Percentiles rank a stretch among this genome's conserved stretches.
phyloP scores from a whole-genome alignment of 495 filamentous ascomycete species.

The Daldinia bambusicola region DNA sequence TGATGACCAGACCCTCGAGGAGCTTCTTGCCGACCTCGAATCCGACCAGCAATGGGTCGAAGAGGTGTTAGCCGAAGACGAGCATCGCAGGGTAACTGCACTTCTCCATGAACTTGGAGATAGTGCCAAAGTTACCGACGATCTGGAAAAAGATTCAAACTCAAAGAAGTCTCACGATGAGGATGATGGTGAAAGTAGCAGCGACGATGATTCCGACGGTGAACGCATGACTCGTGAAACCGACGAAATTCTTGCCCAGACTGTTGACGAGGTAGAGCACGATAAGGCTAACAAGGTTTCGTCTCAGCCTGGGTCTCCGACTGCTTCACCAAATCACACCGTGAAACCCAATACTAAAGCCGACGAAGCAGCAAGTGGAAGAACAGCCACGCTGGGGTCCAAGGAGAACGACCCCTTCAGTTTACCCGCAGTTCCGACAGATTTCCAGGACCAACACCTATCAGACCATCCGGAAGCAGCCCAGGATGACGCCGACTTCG shows the following conservation, averaged over 20 bases:
- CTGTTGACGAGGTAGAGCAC: slow-evolving; percentile 52
- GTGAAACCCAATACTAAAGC: slow-evolving; percentile 8
- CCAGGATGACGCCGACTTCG: slow-evolving; percentile 47
- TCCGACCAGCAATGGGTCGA: slow-evolving; percentile 44
- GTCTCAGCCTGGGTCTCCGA: slow-evolving; percentile 13
- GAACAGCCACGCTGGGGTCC: background rate
- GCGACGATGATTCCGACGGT: slow-evolving; percentile 54
- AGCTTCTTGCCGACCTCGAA: slow-evolving; percentile 51
- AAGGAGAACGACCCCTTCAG: slow-evolving; percentile 33
- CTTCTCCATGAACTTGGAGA: slow-evolving; percentile 45
- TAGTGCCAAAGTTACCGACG: slow-evolving; percentile 4
- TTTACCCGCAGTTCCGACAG: slow-evolving; percentile 53
- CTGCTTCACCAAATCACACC: slow-evolving; percentile 25
- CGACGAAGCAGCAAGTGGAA: slow-evolving; percentile 9
- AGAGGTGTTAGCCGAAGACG: slow-evolving; percentile 41
- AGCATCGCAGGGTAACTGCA: slow-evolving; percentile 38
- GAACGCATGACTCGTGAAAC: slow-evolving; percentile 51
- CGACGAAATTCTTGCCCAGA: slow-evolving; percentile 50
- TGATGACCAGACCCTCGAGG: slow-evolving; percentile 52
- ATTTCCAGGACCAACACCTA: slow-evolving; percentile 45
- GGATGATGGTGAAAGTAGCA: slow-evolving; percentile 33
- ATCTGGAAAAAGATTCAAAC: background rate
- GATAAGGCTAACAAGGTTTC: slow-evolving; percentile 34
- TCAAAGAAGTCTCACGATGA: background rate
- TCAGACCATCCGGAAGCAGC: slow-evolving; percentile 9